Conservation (phyloP, 1,139 yeast genomes). For the Geotrichum fermentans region DNA sequence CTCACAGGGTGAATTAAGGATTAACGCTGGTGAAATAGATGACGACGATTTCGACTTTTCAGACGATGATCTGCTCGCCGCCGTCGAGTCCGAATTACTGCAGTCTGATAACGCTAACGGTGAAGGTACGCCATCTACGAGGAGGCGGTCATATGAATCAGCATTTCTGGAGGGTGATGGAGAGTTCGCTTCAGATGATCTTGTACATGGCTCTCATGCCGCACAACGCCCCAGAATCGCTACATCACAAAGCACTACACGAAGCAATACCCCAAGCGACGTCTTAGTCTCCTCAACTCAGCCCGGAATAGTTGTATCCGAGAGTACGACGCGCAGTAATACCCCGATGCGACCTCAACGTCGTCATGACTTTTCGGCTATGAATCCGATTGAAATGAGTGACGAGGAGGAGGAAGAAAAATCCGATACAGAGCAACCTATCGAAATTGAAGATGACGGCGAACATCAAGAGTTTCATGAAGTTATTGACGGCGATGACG, state of each 20-base stretch:
- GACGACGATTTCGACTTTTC: neutral
- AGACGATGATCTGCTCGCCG: conserved; percentile 4
- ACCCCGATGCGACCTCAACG: neutral
- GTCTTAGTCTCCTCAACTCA: too few relatives aligned
- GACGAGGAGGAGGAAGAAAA: conserved; percentile 7
- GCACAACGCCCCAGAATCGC: too few relatives aligned
- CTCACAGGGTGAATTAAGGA: neutral
- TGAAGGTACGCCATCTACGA: too few relatives aligned
- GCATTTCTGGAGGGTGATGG: too few relatives aligned
- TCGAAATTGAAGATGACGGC: neutral
- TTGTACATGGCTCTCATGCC: too few relatives aligned
- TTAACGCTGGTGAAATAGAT: neutral
- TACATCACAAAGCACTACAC: too few relatives aligned
- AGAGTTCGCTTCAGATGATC: too few relatives aligned
- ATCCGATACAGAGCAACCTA: neutral
- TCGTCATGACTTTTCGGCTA: neutral
- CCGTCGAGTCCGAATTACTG: too few relatives aligned
- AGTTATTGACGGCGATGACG: conserved; percentile 1
- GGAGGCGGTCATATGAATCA: too few relatives aligned
- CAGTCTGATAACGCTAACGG: too few relatives aligned
- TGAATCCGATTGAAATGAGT: conserved; percentile 5
- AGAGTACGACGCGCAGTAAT: neutral
- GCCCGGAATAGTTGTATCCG: neutral
- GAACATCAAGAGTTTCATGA: neutral
- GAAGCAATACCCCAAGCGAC: too few relatives aligned